Base-by-base conservation (phyloP, 345 rosid genomes). In the Punica granatum region DNA sequence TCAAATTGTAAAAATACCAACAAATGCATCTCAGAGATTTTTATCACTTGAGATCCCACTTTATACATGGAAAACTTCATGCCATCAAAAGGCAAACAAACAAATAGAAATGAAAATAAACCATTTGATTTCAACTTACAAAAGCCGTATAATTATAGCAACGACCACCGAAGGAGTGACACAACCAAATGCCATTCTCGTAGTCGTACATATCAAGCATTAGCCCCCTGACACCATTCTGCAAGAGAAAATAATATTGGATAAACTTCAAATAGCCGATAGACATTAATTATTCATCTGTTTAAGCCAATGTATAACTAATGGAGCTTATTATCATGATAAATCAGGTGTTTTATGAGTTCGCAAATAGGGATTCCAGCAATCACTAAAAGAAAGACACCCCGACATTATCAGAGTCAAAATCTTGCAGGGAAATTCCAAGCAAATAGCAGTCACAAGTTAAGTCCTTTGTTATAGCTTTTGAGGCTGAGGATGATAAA, bases 151-250 rank as follows among this genome's bases (percentile, higher is more conserved):
- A 81, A 73, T 82, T 83, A 77, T 77, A 87, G 77, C 97, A 90
- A 18, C 35, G 67, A 30, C 89, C 92, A 1, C 78, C 79, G 36
- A 79, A 82, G 60, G 98, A 93, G 80, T 93, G 98, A 68, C 97
- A 90, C 30, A 90, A 70, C 98, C 98, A 93, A 32, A 93, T 71
- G 66, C 81, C 92, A 63, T 86, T 85, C 73, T 74, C 32, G 71
- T 89, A 93, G 78, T 90, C 96, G 67, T 90, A 93, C 90, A 89
- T 79, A 66, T 93, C 98, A 26, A 90, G 88, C 98, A 89, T 90
- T 60, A 92, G 81, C 53, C 97, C 97, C 77, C 98, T 82, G 33
- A 88, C 84, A 49, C 98, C 98, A 79, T 92, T 90, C 96, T 92
- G 82, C 82, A 81, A 74, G 28, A 67, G 33, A 63, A 62, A 34